Conservation (phyloP, 208 protist genomes). For the Crithidia bombi region DNA sequence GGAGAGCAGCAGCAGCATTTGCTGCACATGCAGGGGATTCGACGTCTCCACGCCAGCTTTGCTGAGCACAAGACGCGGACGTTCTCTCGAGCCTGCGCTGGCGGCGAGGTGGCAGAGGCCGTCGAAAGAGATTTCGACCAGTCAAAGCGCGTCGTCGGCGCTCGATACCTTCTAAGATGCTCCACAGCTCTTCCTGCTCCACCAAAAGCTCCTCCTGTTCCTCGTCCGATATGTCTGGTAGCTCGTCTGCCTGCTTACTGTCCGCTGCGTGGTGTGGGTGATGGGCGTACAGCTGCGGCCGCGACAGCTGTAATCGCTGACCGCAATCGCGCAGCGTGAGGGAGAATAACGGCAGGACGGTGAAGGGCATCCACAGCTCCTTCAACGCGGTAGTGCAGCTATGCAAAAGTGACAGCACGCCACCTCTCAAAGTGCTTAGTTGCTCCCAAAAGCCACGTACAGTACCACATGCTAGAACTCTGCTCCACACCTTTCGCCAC, state of each 20-base stretch:
- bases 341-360: background rate
- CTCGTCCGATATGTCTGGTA: slow-evolving; percentile 1
- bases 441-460: background rate
- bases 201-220: background rate
- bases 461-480: background rate
- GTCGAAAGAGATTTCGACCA: background rate
- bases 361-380: slow-evolving; percentile 7
- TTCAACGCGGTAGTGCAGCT: background rate
- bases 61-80: background rate
- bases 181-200: slow-evolving; percentile 20
- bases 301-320: background rate
- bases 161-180: slow-evolving; percentile 8
- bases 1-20: background rate
- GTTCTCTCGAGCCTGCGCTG: background rate
- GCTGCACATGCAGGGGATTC: background rate
- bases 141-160: slow-evolving; percentile 9
- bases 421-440: background rate
- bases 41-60: too few relatives aligned
- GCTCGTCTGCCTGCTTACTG: background rate
- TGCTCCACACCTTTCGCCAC: background rate
- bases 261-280: background rate
- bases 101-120: background rate
- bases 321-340: background rate
- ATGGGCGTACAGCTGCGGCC: background rate
- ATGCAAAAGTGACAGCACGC: background rate